Percentiles rank a stretch among this genome's conserved stretches.
phyloP scores from a whole-genome alignment of 1,139 yeast species.

The Pichia sp. region DNA sequence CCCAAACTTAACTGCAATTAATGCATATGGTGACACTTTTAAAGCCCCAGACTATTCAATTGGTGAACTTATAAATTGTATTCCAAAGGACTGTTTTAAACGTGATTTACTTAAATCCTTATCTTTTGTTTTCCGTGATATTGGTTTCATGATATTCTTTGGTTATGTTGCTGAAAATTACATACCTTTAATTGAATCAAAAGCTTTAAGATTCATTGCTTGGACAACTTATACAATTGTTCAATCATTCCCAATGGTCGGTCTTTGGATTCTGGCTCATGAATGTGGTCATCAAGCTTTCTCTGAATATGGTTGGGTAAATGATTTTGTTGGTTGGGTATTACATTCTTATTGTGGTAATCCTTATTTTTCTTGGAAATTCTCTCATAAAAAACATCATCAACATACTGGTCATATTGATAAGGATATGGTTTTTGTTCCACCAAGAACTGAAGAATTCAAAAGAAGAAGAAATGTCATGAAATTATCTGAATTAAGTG shows the following conservation, averaged over 20 bases:
- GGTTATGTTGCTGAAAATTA: conserved; percentile 49
- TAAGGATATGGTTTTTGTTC: conserved; percentile 79
- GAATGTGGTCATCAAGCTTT: conserved; percentile 90
- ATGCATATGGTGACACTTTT: conserved; percentile 60
- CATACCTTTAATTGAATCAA: conserved; percentile 45
- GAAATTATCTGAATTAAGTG: conserved; percentile 52
- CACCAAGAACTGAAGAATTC: conserved; percentile 50
- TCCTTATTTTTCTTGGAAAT: conserved; percentile 85
- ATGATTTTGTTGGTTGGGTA: conserved; percentile 77
- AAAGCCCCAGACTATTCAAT: conserved; percentile 69
- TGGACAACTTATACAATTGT: conserved; percentile 40
- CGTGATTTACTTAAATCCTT: conserved; percentile 52
- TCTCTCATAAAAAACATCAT: conserved; percentile 78
- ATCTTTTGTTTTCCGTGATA: conserved; percentile 61
- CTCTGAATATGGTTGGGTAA: conserved; percentile 60
- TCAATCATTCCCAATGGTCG: conserved; percentile 60
- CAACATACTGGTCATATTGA: conserved; percentile 80
- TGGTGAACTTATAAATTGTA: conserved; percentile 64
- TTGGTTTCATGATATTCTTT: conserved; percentile 42
- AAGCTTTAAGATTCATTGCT: conserved; percentile 39
- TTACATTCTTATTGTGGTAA: conserved; percentile 72
- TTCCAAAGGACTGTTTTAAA: conserved; percentile 72
- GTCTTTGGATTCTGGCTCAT: conserved; percentile 82
- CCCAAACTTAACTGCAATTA: conserved; percentile 36
- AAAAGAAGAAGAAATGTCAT: conserved; percentile 34